A percentile compares a stretch with the other conserved stretches of the same genome.
These are phyloP conservation scores for Tetrahymena borealis DNA, from an alignment of 73 alveolate genomes.

Conservation along the genomic window DNA sequence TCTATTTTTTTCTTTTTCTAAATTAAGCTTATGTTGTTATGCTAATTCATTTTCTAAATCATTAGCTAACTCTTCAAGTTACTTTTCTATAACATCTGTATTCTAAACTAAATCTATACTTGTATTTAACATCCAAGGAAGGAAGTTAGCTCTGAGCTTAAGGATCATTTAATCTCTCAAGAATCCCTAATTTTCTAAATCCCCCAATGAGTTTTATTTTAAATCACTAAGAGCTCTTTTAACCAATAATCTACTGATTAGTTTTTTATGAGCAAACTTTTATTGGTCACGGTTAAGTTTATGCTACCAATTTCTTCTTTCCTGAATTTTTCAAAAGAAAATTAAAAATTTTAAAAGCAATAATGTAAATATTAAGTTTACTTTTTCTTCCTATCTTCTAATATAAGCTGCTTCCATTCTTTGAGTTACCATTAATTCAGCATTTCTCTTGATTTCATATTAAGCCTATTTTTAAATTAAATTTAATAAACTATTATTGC, in stretches of 20 bases:
- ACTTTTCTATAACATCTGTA: slow-evolving; percentile 36
- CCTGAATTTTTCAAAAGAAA: not conserved
- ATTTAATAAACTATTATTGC: too few relatives aligned
- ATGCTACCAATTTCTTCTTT: slow-evolving; percentile 61
- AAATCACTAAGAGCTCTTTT: slow-evolving; percentile 54
- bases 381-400: slow-evolving; percentile 80
- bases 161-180: slow-evolving; percentile 53
- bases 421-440: slow-evolving; percentile 84
- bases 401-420: slow-evolving; percentile 86
- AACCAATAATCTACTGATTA: slow-evolving; percentile 50
- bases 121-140: slow-evolving; percentile 52
- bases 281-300: slow-evolving; percentile 48
- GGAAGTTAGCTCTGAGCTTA: slow-evolving; percentile 53
- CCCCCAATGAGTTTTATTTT: slow-evolving; percentile 42
- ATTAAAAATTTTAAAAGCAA: not conserved
- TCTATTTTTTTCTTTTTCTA: slow-evolving; percentile 53
- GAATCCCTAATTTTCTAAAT: slow-evolving; percentile 55
- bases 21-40: slow-evolving; percentile 41
- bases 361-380: not conserved
- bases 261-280: slow-evolving; percentile 59
- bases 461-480: slow-evolving; percentile 13
- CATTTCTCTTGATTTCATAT: slow-evolving; percentile 77
- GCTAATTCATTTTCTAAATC: slow-evolving; percentile 38
- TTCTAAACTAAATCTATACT: slow-evolving; percentile 44
- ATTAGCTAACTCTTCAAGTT: slow-evolving; percentile 48